Percentiles rank a stretch among this genome's conserved stretches.
These are phyloP conservation scores for Triticum aestivum DNA, from an alignment of 176 grass and related monocot species.

Conservation along the genomic window DNA sequence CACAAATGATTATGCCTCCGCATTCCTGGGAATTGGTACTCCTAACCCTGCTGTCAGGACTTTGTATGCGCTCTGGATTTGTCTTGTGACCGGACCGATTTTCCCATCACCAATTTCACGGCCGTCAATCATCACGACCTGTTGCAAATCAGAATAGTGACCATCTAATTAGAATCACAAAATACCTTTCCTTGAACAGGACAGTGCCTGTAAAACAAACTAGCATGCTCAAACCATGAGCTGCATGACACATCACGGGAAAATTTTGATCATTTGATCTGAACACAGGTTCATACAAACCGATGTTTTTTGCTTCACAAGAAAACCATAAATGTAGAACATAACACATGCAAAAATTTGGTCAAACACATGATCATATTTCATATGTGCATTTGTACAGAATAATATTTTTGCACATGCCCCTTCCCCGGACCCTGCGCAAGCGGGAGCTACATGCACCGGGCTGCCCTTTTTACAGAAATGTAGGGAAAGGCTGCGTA, in stretches of 20 bases:
- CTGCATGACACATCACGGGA: background rate
- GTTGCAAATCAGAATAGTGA: slow-evolving; percentile 19
- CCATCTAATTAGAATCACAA: background rate
- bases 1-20: slow-evolving; percentile 20
- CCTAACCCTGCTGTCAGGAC: slow-evolving; percentile 62
- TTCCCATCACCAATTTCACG: slow-evolving; percentile 61
- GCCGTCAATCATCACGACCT: slow-evolving; percentile 89
- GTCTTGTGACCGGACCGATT: slow-evolving; percentile 75
- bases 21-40: slow-evolving; percentile 58
- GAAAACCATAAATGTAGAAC: background rate
- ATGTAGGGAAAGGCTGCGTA: too few relatives aligned
- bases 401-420: background rate
- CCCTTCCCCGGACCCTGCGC: too few relatives aligned
- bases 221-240: too few relatives aligned
- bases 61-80: slow-evolving; percentile 84
- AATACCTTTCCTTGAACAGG: background rate
- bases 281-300: background rate
- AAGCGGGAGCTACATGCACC: too few relatives aligned
- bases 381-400: background rate
- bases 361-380: background rate
- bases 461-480: too few relatives aligned
- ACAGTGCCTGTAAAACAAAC: background rate
- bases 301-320: background rate
- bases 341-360: background rate
- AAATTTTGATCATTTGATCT: background rate